Evolutionary conservation across 441 rosid species (phyloP).

Genomic region (Kokia cookei): DNA sequence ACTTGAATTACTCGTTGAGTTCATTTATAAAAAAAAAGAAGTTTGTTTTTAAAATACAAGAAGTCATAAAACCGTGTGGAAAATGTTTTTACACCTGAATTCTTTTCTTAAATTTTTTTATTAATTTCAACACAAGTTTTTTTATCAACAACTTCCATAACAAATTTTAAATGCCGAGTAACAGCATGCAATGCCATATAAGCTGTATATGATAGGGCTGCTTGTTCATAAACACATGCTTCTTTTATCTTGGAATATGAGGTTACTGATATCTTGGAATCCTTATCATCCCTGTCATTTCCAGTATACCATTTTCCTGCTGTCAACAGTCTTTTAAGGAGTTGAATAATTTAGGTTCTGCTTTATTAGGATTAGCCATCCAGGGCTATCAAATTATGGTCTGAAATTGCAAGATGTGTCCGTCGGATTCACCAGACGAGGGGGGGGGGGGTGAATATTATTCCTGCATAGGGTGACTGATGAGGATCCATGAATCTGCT

Average conservation of each 20-base stretch:
- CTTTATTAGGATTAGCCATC: background rate
- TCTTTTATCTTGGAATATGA: background rate
- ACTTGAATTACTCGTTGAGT: no score
- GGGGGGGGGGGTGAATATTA: background rate
- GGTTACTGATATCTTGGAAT: constrained; percentile 17
- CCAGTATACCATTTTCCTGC: background rate
- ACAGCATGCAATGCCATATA: background rate
- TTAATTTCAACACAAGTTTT: no score
- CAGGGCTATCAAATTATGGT: background rate
- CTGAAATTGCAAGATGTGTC: background rate
- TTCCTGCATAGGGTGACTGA: background rate
- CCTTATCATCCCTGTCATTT: constrained; percentile 17
- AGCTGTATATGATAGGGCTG: background rate
- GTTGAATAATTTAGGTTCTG: constrained; percentile 9
- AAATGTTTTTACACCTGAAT: no score
- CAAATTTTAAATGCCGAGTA: background rate
- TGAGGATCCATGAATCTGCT: constrained; percentile 3
- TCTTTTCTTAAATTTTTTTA: no score
- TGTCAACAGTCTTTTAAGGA: background rate
- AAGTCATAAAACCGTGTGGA: no score
- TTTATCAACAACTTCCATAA: background rate
- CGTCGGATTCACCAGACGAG: background rate
- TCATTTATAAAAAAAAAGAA: no score
- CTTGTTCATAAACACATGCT: background rate
- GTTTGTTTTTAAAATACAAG: no score